phyloP scores from a whole-genome alignment of 768 basidiomycete species.

The Lentinula aciculospora region DNA sequence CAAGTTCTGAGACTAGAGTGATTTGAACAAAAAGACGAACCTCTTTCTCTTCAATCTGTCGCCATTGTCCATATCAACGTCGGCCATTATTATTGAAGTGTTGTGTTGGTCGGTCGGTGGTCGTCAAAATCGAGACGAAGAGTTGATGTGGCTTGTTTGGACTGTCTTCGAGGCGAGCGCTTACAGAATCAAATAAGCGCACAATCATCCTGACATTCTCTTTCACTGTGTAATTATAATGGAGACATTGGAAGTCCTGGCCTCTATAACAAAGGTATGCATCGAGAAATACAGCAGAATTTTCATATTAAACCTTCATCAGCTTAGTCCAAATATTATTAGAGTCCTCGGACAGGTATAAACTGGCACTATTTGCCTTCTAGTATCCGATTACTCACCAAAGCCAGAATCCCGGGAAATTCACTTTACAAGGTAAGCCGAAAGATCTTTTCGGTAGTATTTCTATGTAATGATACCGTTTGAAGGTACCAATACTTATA shows the following conservation, averaged over 20 bases:
- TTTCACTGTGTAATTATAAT: constrained; percentile 19
- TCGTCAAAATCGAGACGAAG: neutral
- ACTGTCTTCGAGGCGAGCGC: neutral
- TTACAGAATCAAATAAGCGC: neutral
- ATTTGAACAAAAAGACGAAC: constrained; percentile 12
- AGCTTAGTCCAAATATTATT: constrained; percentile 67
- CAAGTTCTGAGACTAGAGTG: neutral
- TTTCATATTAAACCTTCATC: neutral
- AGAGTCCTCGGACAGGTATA: constrained; percentile 73
- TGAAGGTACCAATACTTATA: constrained; percentile 85
- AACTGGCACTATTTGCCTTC: neutral
- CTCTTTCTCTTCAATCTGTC: constrained; percentile 44
- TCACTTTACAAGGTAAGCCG: constrained; percentile 72
- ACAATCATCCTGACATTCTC: neutral
- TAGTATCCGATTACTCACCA: no score
- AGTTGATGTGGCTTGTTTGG: neutral
- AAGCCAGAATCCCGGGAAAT: constrained; percentile 77
- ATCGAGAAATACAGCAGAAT: neutral
- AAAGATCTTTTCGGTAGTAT: neutral
- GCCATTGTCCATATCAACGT: constrained; percentile 29
- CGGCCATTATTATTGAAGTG: constrained; percentile 27
- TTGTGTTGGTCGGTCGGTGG: neutral
- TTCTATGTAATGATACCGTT: neutral
- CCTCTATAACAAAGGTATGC: constrained; percentile 49
- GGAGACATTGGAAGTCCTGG: constrained; percentile 47